phyloP scores from a whole-genome alignment of 495 filamentous ascomycete species.

The Trichoderma orchidacearum region DNA sequence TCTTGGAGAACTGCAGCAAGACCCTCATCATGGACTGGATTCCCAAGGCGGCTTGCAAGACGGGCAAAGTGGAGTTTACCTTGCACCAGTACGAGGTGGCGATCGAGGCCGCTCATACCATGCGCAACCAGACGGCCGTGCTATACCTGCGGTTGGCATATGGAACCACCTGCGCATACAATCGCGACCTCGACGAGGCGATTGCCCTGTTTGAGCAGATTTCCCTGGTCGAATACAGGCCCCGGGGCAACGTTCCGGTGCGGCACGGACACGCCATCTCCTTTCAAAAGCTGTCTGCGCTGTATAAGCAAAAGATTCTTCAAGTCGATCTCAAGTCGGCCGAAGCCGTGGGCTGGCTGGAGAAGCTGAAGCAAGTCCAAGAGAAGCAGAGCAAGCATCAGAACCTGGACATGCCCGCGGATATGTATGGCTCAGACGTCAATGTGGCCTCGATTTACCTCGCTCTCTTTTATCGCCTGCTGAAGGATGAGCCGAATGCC shows the following conservation, averaged over 20 bases:
- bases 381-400: slow-evolving; percentile 2
- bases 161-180: background rate
- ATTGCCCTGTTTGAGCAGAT: slow-evolving; percentile 1
- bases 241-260: background rate
- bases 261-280: background rate
- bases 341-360: background rate
- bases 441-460: slow-evolving; percentile 3
- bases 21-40: slow-evolving; percentile 1
- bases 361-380: background rate
- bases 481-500: background rate
- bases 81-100: background rate
- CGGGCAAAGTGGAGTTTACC: background rate
- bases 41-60: slow-evolving; percentile 1
- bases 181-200: background rate
- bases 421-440: background rate
- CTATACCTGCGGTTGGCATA: slow-evolving; percentile 2
- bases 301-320: slow-evolving; percentile 1
- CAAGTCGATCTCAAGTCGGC: background rate
- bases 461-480: background rate
- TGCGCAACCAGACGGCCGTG: background rate
- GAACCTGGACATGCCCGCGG: slow-evolving; percentile 1
- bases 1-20: background rate
- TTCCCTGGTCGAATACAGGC: slow-evolving; percentile 1
- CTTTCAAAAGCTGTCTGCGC: background rate
- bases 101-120: background rate